These are phyloP conservation scores for Pisolithus orientalis DNA, from an alignment of 768 basidiomycete species.

Conservation along the genomic window DNA sequence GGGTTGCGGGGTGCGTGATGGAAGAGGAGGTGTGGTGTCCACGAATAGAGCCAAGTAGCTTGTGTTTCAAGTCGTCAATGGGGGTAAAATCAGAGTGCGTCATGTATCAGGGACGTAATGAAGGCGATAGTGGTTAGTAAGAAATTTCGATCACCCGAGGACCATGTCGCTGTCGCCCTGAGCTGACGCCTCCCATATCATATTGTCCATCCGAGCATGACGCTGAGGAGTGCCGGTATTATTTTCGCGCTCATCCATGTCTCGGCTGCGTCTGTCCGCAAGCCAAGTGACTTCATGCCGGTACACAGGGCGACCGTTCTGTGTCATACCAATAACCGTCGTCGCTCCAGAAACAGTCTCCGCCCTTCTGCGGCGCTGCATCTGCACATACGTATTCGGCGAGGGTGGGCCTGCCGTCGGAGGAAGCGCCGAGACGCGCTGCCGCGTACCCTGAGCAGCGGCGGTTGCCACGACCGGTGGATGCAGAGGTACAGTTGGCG, in stretches of 20 bases:
- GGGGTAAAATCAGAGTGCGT: neutral
- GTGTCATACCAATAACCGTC: constrained; percentile 20
- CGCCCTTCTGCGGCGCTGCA: constrained; percentile 26
- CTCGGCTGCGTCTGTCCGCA: constrained; percentile 14
- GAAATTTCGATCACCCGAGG: constrained; percentile 16
- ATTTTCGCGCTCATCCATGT: constrained; percentile 15
- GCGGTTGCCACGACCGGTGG: constrained; percentile 10
- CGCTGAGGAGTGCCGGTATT: constrained; percentile 13
- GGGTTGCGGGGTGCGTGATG: neutral
- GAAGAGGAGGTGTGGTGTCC: neutral
- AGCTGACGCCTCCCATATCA: constrained; percentile 23
- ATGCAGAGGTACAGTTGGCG: constrained; percentile 7
- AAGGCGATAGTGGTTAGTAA: neutral
- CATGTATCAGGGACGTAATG: neutral
- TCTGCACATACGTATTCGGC: constrained; percentile 11
- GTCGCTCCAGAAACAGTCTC: constrained; percentile 29
- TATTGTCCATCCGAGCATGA: constrained; percentile 16
- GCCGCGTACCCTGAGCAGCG: constrained; percentile 17
- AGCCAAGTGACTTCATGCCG: constrained; percentile 25
- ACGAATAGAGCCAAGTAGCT: neutral
- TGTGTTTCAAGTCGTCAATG: neutral
- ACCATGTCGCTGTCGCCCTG: constrained; percentile 25
- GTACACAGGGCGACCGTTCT: constrained; percentile 22
- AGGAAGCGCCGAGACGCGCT: constrained; percentile 24
- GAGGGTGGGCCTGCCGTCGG: constrained; percentile 18